Conservation (phyloP, 1,284 basidiomycete species). For the Rhodotorula mucilaginosa region DNA sequence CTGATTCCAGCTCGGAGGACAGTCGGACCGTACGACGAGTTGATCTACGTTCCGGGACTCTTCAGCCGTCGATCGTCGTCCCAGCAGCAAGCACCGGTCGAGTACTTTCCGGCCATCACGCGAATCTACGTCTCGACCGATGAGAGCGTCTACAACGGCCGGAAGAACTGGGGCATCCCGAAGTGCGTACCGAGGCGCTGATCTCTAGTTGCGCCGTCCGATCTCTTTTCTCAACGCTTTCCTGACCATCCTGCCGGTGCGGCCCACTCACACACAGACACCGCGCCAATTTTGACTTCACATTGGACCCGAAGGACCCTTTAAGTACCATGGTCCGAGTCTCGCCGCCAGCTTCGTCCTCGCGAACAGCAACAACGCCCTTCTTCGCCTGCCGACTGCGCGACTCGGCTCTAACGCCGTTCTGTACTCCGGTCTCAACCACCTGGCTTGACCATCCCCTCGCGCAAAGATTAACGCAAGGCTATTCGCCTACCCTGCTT, state of each 20-base stretch:
- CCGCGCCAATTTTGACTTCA: slow-evolving; percentile 33
- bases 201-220: too few species aligned
- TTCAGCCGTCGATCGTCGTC: slow-evolving; percentile 11
- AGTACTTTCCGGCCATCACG: slow-evolving; percentile 23
- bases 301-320: background rate
- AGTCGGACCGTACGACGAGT: slow-evolving; percentile 39
- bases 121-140: slow-evolving; percentile 41
- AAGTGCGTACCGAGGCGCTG: slow-evolving; percentile 13
- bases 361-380: background rate
- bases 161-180: slow-evolving; percentile 38
- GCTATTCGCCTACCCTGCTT: slow-evolving; percentile 7
- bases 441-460: slow-evolving; percentile 19
- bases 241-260: background rate
- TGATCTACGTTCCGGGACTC: slow-evolving; percentile 36
- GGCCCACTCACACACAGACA: slow-evolving; percentile 9
- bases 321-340: slow-evolving; percentile 9
- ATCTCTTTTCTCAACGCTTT: too few species aligned
- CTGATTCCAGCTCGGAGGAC: too few species aligned
- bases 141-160: slow-evolving; percentile 23
- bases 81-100: background rate
- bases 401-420: slow-evolving; percentile 21
- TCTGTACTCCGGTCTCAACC: slow-evolving; percentile 20
- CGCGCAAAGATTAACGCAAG: background rate
- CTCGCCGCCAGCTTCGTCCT: slow-evolving; percentile 5
- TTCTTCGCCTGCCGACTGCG: slow-evolving; percentile 34